Evolutionary conservation across 768 basidiomycete species (phyloP), one percentile per base, ranked within the genome.

Genomic region (Suillus variegatus): DNA sequence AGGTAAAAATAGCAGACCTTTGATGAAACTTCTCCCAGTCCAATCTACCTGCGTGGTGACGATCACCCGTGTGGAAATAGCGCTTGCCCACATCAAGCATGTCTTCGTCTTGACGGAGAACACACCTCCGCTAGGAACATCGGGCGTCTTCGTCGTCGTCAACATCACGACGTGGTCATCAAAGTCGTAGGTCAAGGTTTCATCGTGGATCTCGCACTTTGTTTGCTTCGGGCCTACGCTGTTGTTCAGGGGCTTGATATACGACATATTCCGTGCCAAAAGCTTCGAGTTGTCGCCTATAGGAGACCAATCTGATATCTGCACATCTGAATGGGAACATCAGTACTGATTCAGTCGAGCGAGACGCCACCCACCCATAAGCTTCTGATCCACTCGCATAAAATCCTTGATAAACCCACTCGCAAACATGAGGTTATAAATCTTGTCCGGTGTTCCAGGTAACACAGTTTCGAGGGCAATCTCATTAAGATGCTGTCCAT

Each of bases 381-480:
- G 81, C 74, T 93, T 95, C 80, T 98, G 95, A 68, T 94, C 86
- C n/a, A 88, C 85, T 36, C 83, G 80, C 89, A 98, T 88, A 75
- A 99, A 99, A 51, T 93, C 93, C 77, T 96, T 97, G 71, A 96
- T 89, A 78, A 97, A 99, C 46, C 88, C 95, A 77, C 94, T 96
- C 55, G 94, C 89, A 74, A 99, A 99, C 82, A 99, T 94, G 72
- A 99, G 81, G 74, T 94, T 95, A 80, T 97, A 92, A 55, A 99
- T 93, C 80, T 92, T 90, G 73, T 99, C 96, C 3, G 97, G 97
- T 1, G 94, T 90, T 36, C 94, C 94, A 38, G 95, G 94, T 54
- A 99, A 80, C 3, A 91, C 82, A 4, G 84, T 82, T 68, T 97
- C 92, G 81, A 97, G 80, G 10, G 92, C 90, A 16, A 81, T 80